These are phyloP conservation scores for Warburgia ugandensis DNA, from an alignment of 164 flowering plant genomes.

Conservation along the genomic window DNA sequence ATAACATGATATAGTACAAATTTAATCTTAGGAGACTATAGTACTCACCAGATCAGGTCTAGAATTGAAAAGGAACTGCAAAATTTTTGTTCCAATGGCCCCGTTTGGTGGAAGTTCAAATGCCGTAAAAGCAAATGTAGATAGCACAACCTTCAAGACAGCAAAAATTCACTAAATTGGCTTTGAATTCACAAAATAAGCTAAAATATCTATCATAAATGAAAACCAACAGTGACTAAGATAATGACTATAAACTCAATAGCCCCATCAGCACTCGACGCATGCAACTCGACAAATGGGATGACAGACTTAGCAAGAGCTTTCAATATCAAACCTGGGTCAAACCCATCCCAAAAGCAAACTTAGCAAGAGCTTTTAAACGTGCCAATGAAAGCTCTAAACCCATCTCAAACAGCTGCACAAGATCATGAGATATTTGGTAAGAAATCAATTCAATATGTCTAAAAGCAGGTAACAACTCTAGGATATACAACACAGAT, in stretches of 20 bases:
- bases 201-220: too few relatives aligned
- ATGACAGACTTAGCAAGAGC: too few relatives aligned
- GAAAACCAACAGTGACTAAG: too few relatives aligned
- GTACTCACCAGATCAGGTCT: constrained; percentile 78
- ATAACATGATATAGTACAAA: not conserved
- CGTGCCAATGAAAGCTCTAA: constrained; percentile 96
- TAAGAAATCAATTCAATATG: not conserved
- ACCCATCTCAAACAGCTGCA: constrained; percentile 98
- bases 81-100: constrained; percentile 83
- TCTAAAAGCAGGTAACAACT: not conserved
- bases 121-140: constrained; percentile 88
- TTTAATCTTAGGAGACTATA: not conserved
- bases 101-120: constrained; percentile 98
- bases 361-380: constrained; percentile 89
- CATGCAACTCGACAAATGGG: too few relatives aligned
- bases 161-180: not conserved
- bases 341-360: constrained; percentile 96
- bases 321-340: constrained; percentile 56
- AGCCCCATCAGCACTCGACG: too few relatives aligned
- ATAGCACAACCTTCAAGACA: constrained; percentile 65
- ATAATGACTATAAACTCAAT: too few relatives aligned
- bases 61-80: constrained; percentile 87
- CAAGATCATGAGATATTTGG: constrained; percentile 2
- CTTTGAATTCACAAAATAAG: too few relatives aligned
- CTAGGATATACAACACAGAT: not conserved